A percentile compares a stretch with the other conserved stretches of the same genome.
These are phyloP conservation scores for Coemansia nantahalensis DNA, from an alignment of 192 early-diverging fungal genomes.

Conservation along the genomic window DNA sequence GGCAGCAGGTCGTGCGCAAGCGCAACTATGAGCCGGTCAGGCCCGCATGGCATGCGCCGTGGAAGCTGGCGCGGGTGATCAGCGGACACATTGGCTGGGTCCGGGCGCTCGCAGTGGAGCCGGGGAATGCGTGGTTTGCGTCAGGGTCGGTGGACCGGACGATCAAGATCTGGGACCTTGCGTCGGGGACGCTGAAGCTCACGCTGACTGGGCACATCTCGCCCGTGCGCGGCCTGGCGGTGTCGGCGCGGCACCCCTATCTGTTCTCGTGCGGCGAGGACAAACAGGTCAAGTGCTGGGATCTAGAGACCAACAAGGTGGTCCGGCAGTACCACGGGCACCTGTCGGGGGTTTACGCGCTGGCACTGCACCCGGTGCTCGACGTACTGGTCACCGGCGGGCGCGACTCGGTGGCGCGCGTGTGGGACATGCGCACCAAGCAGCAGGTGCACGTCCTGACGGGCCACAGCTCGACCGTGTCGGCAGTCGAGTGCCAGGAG, in stretches of 20 bases:
- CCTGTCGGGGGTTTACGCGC: conserved; percentile 87
- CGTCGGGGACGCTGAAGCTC: conserved; percentile 91
- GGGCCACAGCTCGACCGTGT: conserved; percentile 85
- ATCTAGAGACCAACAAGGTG: conserved; percentile 98
- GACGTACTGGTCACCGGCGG: conserved; percentile 95
- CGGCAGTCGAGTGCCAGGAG: conserved; percentile 87
- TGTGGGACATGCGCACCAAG: conserved; percentile 99
- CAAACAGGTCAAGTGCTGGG: conserved; percentile 99
- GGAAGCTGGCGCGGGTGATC: conserved; percentile 92
- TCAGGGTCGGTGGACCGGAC: conserved; percentile 97
- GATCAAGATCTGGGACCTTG: conserved; percentile 99
- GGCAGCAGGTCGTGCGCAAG: conserved; percentile 49
- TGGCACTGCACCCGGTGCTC: conserved; percentile 90
- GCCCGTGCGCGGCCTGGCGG: conserved; percentile 89
- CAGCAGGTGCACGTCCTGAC: conserved; percentile 83
- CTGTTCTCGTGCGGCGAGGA: conserved; percentile 97
- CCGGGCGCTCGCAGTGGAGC: conserved; percentile 86
- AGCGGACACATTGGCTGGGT: conserved; percentile 99
- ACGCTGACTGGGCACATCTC: conserved; percentile 97
- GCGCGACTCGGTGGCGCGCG: conserved; percentile 90
- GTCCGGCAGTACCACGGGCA: conserved; percentile 99
- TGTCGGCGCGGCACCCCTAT: conserved; percentile 95
- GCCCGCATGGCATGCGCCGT: conserved; percentile 98
- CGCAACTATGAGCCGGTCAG: conserved; percentile 39
- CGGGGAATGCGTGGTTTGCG: conserved; percentile 97